Percentiles rank a stretch among this genome's conserved stretches.
Conservation (phyloP, 768 basidiomycete genomes). For the Imleria badia region DNA sequence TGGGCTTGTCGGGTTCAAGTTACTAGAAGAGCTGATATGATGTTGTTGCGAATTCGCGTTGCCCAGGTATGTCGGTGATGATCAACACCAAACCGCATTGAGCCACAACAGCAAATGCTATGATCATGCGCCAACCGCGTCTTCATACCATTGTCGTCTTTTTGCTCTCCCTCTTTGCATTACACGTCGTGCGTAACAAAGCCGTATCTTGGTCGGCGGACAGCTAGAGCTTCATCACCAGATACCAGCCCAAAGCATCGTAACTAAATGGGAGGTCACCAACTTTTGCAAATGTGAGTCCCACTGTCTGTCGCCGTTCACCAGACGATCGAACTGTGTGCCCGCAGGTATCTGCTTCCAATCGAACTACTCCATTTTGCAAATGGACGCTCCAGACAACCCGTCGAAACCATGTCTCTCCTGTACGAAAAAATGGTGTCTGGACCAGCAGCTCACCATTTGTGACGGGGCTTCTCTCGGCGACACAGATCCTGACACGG, state of each 20-base stretch:
- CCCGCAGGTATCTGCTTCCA: conserved; percentile 85
- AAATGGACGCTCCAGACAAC: conserved; percentile 75
- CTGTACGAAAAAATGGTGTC: conserved; percentile 94
- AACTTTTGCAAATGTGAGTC: conserved; percentile 85
- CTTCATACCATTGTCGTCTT: conserved; percentile 10
- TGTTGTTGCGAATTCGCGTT: conserved; percentile 7
- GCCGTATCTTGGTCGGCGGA: background rate
- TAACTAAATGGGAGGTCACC: conserved; percentile 85
- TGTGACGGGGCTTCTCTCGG: conserved; percentile 81
- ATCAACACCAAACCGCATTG: conserved; percentile 6
- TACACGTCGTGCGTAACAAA: conserved; percentile 28
- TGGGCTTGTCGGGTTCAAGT: conserved; percentile 7
- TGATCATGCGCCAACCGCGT: conserved; percentile 20
- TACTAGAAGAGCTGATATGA: conserved; percentile 2
- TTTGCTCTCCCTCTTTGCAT: conserved; percentile 17
- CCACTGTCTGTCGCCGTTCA: background rate
- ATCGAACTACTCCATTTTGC: conserved; percentile 83
- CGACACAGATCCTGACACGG: conserved; percentile 88
- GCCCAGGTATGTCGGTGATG: background rate
- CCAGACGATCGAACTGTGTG: conserved; percentile 3
- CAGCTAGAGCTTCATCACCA: conserved; percentile 23
- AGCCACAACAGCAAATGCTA: conserved; percentile 16
- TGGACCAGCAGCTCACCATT: conserved; percentile 85
- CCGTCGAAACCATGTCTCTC: conserved; percentile 89
- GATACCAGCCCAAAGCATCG: conserved; percentile 41